phyloP scores from a whole-genome alignment of 2,329 filamentous ascomycete genomes.

The Phoma sp. region DNA sequence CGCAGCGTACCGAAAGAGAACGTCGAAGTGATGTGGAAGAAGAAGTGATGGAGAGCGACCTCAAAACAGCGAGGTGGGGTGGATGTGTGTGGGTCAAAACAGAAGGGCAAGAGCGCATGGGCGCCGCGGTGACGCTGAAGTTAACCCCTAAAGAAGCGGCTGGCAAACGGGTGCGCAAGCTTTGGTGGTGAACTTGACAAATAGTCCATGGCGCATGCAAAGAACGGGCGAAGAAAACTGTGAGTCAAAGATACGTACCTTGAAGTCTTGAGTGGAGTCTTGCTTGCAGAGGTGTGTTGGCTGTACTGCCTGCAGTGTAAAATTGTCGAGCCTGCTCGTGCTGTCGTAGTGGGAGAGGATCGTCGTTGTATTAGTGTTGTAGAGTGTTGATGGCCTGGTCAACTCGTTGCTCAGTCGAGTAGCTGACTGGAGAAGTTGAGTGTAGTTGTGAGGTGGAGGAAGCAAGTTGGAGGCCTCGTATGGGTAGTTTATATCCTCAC shows the following conservation, averaged over 20 bases:
- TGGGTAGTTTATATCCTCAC: constrained; percentile 25
- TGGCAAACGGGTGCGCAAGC: constrained; percentile 5
- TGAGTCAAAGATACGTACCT: constrained; percentile 1
- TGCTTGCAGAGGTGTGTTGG: constrained; percentile 26
- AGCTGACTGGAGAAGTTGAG: constrained; percentile 5
- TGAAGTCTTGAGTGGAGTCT: constrained; percentile 5
- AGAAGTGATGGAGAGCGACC: constrained; percentile 10
- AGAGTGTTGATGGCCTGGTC: neutral
- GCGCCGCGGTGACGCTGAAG: constrained; percentile 21
- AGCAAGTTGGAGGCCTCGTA: constrained; percentile 15
- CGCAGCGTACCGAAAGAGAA: constrained; percentile 6
- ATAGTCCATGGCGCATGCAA: neutral
- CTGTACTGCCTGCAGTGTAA: constrained; percentile 24
- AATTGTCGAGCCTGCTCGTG: constrained; percentile 23
- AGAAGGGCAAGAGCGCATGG: constrained; percentile 11
- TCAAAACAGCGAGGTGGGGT: no score
- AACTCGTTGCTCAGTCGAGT: constrained; percentile 7
- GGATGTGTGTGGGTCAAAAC: no score
- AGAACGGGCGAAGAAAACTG: neutral
- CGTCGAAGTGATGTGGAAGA: neutral
- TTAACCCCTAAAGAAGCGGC: constrained; percentile 10
- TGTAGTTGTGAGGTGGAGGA: constrained; percentile 25
- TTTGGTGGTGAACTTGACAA: constrained; percentile 8
- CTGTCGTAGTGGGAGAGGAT: neutral
- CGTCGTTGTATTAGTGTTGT: constrained; percentile 1